A percentile compares a stretch with the other conserved stretches of the same genome.
Evolutionary conservation across 352 stramenopile species (phyloP).

Genomic region (Globisporangium polare): DNA sequence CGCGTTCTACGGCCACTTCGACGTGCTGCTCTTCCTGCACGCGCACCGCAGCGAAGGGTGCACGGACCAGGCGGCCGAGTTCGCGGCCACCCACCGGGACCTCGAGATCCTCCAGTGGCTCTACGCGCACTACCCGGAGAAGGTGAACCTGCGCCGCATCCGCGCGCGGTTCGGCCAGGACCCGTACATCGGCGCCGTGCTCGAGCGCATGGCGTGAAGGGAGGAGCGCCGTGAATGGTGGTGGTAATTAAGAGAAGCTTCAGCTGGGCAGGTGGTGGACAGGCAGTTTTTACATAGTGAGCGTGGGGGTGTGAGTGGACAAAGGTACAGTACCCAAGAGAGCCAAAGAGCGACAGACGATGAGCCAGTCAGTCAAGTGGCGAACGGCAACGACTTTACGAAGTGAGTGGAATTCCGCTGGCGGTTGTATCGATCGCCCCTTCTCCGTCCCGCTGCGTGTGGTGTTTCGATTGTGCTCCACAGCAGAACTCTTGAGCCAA

Average conservation of each 20-base stretch:
- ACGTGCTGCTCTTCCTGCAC: slow-evolving; percentile 24
- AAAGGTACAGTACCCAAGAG: background rate
- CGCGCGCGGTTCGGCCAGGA: slow-evolving; percentile 7
- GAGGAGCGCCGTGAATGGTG: background rate
- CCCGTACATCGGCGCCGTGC: slow-evolving; percentile 3
- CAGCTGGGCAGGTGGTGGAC: too few relatives aligned
- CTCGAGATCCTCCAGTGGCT: slow-evolving; percentile 20
- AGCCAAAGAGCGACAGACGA: background rate
- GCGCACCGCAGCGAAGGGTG: slow-evolving; percentile 15
- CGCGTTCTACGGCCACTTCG: slow-evolving; percentile 23
- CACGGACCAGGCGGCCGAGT: slow-evolving; percentile 21
- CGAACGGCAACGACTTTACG: background rate
- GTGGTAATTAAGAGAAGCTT: background rate
- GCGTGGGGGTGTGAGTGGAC: too few relatives aligned
- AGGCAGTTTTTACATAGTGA: background rate
- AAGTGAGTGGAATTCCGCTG: background rate
- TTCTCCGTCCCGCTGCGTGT: background rate
- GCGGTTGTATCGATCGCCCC: too few relatives aligned
- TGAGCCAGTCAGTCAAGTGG: background rate
- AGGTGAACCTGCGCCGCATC: slow-evolving; percentile 12
- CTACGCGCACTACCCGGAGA: slow-evolving; percentile 13
- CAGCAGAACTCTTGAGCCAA: background rate
- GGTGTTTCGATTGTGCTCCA: background rate
- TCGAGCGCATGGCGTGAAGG: slow-evolving; percentile 7
- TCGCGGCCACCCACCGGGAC: slow-evolving; percentile 15